phyloP scores from a whole-genome alignment of 768 basidiomycete species.

The Tephrocybe rancida region DNA sequence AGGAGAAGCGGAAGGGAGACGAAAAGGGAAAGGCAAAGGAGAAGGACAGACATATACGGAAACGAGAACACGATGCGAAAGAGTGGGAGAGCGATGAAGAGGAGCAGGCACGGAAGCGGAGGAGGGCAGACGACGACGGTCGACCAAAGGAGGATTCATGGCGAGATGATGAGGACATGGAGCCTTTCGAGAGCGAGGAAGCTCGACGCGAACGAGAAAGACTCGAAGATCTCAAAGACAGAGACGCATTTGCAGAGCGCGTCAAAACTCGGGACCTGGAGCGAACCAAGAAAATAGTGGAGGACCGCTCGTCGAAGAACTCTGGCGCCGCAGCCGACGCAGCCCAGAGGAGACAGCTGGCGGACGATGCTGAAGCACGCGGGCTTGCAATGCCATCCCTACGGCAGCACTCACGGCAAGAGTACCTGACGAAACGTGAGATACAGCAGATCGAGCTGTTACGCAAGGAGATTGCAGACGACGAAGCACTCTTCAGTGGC shows the following conservation, averaged over 20 bases:
- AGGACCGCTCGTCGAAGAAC: constrained; percentile 84
- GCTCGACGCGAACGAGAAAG: constrained; percentile 72
- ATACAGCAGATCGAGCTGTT: constrained; percentile 93
- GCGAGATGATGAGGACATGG: constrained; percentile 45
- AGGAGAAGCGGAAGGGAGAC: constrained; percentile 45
- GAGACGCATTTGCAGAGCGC: constrained; percentile 93
- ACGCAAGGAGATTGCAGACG: constrained; percentile 91
- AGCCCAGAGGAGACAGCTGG: constrained; percentile 75
- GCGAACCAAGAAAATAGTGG: constrained; percentile 86
- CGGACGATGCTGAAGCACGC: constrained; percentile 72
- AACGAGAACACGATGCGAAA: constrained; percentile 77
- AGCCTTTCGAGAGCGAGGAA: constrained; percentile 71
- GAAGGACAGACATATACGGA: constrained; percentile 69
- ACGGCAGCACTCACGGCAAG: constrained; percentile 88
- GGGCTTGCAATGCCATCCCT: constrained; percentile 63
- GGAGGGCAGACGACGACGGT: constrained; percentile 58
- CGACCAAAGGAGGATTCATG: constrained; percentile 27
- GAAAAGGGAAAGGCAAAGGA: constrained; percentile 50
- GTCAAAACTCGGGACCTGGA: constrained; percentile 82
- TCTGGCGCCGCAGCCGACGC: constrained; percentile 82
- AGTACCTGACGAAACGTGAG: constrained; percentile 96
- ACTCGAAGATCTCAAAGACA: constrained; percentile 76
- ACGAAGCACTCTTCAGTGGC: constrained; percentile 86
- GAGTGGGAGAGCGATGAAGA: constrained; percentile 95
- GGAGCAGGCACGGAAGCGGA: constrained; percentile 69